Base-by-base conservation (phyloP, 192 early-diverging fungal genomes). In the Rhizoclosmatium sp. region DNA sequence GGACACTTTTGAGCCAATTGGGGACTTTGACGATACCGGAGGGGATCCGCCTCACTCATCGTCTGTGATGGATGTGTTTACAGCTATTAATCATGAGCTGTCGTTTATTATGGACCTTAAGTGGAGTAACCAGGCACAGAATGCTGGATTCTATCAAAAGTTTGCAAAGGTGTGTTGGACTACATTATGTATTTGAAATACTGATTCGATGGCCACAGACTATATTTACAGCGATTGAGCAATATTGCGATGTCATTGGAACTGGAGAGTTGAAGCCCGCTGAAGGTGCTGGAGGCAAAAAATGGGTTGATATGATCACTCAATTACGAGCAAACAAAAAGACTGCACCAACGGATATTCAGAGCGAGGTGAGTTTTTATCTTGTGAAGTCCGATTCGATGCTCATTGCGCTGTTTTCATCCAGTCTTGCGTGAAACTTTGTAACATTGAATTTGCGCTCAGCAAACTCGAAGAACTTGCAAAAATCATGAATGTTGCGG, bases 191-290 rank as follows among this genome's bases (percentile, higher is more conserved):
- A 31, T 31, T 31, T 31, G 9, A 72, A 82, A 41, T 1, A 41
- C 54, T 21, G 23, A 12, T 54, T 59, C 47, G 31, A 19, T 78
- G 14, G 0, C 31, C 0, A 40, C 64, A 78, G 68, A 81, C 81
- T 21, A 85, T 89, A 9, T 86, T 82, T 69, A 78, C 80, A 16
- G 88, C 88, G 1, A 86, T 89, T 64, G 88, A 89, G 67, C 82
- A 89, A 51, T 89, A 89, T 70, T 89, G 88, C 59, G 88, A 89
- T 71, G 84, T 81, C 4, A 87, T 89, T 81, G 85, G 84, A 47
- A 60, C 81, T 12, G 85, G 84, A 16, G 86, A 89, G 68, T 75
- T 82, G 66, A 86, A 88, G 61, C 72, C 69, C 2, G 71, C 65
- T 9, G 49, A 60, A 2, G 56, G 54, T 31, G 16, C 65, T 5